phyloP scores from a whole-genome alignment of 1,284 basidiomycete species.

The Ganoderma meredithae region DNA sequence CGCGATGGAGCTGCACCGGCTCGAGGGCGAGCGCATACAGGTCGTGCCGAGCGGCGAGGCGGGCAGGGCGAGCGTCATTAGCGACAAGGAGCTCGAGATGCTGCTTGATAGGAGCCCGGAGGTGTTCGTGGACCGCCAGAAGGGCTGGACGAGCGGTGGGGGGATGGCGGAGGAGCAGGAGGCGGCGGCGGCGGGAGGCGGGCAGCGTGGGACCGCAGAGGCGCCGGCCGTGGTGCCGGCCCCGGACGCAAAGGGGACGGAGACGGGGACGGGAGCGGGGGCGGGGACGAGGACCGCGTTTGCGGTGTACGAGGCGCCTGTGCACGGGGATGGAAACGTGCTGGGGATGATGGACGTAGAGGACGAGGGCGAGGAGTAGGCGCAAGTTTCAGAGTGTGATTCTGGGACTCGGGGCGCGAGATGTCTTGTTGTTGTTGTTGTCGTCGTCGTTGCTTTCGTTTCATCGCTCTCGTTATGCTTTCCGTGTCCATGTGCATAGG shows the following conservation, averaged over 20 bases:
- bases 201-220: too few species aligned
- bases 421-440: background rate
- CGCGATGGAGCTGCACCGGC: slow-evolving; percentile 79
- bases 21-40: slow-evolving; percentile 90
- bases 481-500: too few species aligned
- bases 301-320: slow-evolving; percentile 82
- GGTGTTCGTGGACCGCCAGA: slow-evolving; percentile 79
- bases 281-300: slow-evolving; percentile 65
- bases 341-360: slow-evolving; percentile 69
- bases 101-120: slow-evolving; percentile 84
- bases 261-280: slow-evolving; percentile 8
- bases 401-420: too few species aligned
- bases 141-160: slow-evolving; percentile 75
- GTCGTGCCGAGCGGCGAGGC: slow-evolving; percentile 81
- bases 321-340: slow-evolving; percentile 74
- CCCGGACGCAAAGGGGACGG: slow-evolving; percentile 27
- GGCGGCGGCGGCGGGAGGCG: too few species aligned
- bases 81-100: slow-evolving; percentile 80
- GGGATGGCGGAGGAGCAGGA: slow-evolving; percentile 38
- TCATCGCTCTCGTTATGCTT: background rate
- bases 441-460: background rate
- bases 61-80: slow-evolving; percentile 77
- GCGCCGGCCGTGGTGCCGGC: too few species aligned
- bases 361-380: slow-evolving; percentile 14
- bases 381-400: background rate